Evolutionary conservation across 2,329 filamentous ascomycete genomes (phyloP).

Genomic region (Diplodia intermedia): DNA sequence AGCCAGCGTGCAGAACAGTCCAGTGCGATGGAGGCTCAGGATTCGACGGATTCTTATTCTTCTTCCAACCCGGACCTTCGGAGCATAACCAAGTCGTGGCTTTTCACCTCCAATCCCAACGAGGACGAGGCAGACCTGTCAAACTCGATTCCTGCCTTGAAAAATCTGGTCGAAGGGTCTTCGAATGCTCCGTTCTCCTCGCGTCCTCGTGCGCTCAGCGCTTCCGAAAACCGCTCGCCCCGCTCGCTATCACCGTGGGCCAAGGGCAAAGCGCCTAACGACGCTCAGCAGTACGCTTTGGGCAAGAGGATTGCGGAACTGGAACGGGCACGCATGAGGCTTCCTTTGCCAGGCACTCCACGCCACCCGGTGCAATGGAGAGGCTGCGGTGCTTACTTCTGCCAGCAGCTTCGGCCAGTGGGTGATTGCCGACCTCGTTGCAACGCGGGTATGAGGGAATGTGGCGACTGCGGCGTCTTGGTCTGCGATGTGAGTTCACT

Average conservation of each 20-base stretch:
- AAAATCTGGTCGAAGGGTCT: neutral
- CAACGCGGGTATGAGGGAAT: conserved; percentile 47
- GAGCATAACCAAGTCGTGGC: conserved; percentile 18
- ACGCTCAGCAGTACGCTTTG: conserved; percentile 27
- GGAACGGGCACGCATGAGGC: conserved; percentile 31
- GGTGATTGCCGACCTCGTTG: conserved; percentile 50
- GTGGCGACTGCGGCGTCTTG: conserved; percentile 48
- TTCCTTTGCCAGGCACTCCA: conserved; percentile 49
- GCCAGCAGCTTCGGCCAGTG: conserved; percentile 47
- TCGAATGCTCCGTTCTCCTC: conserved; percentile 39
- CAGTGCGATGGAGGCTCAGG: conserved; percentile 15
- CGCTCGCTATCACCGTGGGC: conserved; percentile 41
- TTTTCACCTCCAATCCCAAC: conserved; percentile 6
- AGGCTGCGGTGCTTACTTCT: conserved; percentile 53
- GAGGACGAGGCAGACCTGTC: conserved; percentile 13
- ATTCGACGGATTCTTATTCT: conserved; percentile 12
- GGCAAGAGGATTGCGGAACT: conserved; percentile 22
- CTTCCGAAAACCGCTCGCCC: conserved; percentile 46
- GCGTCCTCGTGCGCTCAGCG: conserved; percentile 48
- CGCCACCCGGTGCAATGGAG: conserved; percentile 54
- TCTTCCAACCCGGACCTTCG: conserved; percentile 20
- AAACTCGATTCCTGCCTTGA: conserved; percentile 18
- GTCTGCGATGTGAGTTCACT: conserved; percentile 51
- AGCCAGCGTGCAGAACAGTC: conserved; percentile 20
- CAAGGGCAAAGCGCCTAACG: conserved; percentile 40